Percentiles rank a stretch among this genome's conserved stretches.
Evolutionary conservation across 1,139 yeast genomes (phyloP).

Genomic region (Geotrichum carabidarum): DNA sequence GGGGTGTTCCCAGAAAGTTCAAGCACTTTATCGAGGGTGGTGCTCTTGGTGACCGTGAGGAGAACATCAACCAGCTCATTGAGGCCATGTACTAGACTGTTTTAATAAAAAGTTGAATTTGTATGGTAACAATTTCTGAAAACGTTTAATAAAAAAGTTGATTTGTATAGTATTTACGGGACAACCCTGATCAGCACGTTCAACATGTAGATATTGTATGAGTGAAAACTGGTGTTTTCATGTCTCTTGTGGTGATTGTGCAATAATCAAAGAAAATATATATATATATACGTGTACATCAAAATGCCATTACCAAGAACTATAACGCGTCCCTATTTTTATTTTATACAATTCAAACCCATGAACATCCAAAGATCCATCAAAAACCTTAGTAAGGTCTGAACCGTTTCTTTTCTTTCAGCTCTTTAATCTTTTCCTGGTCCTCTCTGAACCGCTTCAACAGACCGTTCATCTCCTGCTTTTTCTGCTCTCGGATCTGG

Average conservation of each 20-base stretch:
- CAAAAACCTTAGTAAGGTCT: constrained; percentile 58
- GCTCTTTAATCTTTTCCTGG: constrained; percentile 72
- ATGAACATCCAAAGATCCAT: too few relatives aligned
- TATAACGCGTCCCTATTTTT: background rate
- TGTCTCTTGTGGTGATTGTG: too few relatives aligned
- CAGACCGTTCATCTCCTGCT: constrained; percentile 84
- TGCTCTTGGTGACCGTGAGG: constrained; percentile 99
- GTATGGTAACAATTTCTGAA: background rate
- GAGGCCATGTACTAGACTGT: constrained; percentile 48
- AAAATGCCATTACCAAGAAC: background rate
- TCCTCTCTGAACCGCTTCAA: constrained; percentile 80
- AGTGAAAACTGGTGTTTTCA: too few relatives aligned
- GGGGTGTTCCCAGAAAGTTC: constrained; percentile 99
- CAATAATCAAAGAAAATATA: too few relatives aligned
- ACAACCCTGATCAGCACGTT: too few relatives aligned
- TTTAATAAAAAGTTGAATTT: constrained; percentile 7
- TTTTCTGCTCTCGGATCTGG: constrained; percentile 91
- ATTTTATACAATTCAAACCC: background rate
- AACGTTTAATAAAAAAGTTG: background rate
- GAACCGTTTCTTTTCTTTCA: constrained; percentile 78
- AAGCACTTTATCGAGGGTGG: constrained; percentile 99
- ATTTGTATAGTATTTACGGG: background rate
- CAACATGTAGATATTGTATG: background rate
- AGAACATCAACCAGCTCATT: constrained; percentile 94
- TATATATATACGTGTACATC: too few relatives aligned